Evolutionary conservation across 2,329 filamentous ascomycete genomes (phyloP), one percentile per base, ranked within the genome.

Genomic region (Claviceps pusilla): DNA sequence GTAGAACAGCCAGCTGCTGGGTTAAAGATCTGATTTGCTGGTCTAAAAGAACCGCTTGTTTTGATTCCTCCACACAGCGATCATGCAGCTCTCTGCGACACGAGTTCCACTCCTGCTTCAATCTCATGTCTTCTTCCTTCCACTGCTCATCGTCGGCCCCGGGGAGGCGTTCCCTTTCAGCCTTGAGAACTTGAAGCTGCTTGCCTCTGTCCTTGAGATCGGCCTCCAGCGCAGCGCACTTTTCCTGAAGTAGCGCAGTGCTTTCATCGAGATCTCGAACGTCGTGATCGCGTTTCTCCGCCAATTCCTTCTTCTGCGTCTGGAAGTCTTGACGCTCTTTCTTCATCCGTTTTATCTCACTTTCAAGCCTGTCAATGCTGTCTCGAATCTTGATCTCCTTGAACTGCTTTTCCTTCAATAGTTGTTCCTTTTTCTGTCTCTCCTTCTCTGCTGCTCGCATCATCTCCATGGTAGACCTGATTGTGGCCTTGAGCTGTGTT

Each of bases 401-500:
- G 16, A 76, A 74, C 61, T 82, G 76, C 65, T 84, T 88, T 51
- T 88, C 82, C 60, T 79, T 80, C 52, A 90, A 64, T 9, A 77
- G 63, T 61, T 83, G 83, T 64, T 96, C 88, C 63, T 87, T 87
- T 63, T 90, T 87, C 0, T 79, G 76, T 61, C 85, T 87, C 57
- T 86, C 84, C 58, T 85, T 87, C 64, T 94, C 86, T 1, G 87
- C 85, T 4, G 82, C 78, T 50, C 89, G 82, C 73, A 94, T 95
- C 59, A 87, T 77, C 53, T 88, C 82, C 66, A 94, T 89, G 6
- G 90, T 81, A 48, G 80, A 81, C 52, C 87, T 84, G 53, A 94
- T 83, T 64, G 91, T 84, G 58, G 85, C 85, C 63, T 86, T 88
- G 53, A 96, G 71, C 64, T 89, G 89, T 48, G 87, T 83, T 50